Evolutionary conservation across 106 monocot genomes (phyloP).

Genomic region (Acorus gramineus): DNA sequence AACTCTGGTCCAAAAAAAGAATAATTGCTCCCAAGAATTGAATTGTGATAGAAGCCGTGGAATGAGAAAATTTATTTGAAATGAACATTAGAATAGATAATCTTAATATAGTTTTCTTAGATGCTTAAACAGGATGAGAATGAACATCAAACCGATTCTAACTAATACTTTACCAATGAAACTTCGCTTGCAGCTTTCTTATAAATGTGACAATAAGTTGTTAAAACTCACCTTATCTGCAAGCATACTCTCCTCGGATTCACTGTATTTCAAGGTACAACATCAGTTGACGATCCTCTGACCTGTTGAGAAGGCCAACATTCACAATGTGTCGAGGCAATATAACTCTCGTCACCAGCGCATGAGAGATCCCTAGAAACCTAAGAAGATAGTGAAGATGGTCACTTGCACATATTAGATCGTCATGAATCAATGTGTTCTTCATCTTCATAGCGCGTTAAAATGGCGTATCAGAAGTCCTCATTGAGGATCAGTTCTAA

Average conservation of each 20-base stretch:
- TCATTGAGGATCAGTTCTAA: constrained; percentile 10
- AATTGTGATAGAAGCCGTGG: too few species aligned
- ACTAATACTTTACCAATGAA: too few species aligned
- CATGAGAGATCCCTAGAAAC: constrained; percentile 16
- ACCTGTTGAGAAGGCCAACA: constrained; percentile 16
- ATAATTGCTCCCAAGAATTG: too few species aligned
- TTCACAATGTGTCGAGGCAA: constrained; percentile 12
- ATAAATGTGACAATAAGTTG: constrained; percentile 75
- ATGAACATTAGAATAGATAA: too few species aligned
- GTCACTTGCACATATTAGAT: constrained; percentile 11
- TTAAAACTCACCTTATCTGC: constrained; percentile 78
- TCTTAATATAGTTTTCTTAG: too few species aligned
- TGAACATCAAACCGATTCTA: too few species aligned
- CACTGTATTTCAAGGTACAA: constrained; percentile 76
- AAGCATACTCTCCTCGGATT: constrained; percentile 66
- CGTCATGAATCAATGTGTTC: constrained; percentile 13
- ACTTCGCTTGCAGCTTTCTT: constrained; percentile 64
- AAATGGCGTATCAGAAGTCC: constrained; percentile 22
- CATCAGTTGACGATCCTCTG: constrained; percentile 14
- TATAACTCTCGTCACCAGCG: constrained; percentile 12
- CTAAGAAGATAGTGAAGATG: constrained; percentile 16
- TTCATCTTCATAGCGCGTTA: constrained; percentile 22
- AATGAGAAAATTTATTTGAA: too few species aligned
- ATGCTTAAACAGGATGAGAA: too few species aligned
- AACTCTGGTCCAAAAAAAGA: too few species aligned